phyloP scores from a whole-genome alignment of 2,329 filamentous ascomycete species.

The Neofusicoccum umdonicola region DNA sequence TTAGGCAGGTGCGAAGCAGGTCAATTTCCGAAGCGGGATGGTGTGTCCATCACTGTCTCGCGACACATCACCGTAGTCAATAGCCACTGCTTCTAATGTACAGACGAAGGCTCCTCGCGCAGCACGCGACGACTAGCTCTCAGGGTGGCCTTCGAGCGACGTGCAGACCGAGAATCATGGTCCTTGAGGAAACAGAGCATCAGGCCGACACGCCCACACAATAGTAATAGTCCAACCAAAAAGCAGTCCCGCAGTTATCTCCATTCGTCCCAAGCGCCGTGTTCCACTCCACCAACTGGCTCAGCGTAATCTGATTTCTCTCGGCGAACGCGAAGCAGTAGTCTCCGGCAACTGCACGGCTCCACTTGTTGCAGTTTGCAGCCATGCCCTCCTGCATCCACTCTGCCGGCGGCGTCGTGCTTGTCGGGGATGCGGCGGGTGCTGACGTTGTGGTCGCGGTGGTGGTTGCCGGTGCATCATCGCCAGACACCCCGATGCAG shows the following conservation, averaged over 20 bases:
- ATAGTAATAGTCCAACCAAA: constrained; percentile 20
- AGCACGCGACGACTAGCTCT: too few relatives aligned
- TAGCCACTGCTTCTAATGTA: too few relatives aligned
- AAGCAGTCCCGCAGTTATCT: constrained; percentile 18
- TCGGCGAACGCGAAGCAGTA: constrained; percentile 20
- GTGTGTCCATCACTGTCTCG: too few relatives aligned
- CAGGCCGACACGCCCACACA: constrained; percentile 5
- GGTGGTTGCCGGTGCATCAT: not conserved
- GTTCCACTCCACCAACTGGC: constrained; percentile 23
- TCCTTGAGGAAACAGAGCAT: too few relatives aligned
- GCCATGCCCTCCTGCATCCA: not conserved
- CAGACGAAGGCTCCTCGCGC: too few relatives aligned
- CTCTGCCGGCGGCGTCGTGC: not conserved
- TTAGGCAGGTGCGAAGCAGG: too few relatives aligned
- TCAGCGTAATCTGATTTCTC: constrained; percentile 21
- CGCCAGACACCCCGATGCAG: not conserved
- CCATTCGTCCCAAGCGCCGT: constrained; percentile 18
- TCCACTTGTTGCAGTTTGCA: not conserved
- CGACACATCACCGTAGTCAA: too few relatives aligned
- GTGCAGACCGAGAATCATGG: too few relatives aligned
- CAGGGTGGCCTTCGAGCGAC: too few relatives aligned
- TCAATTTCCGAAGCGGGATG: too few relatives aligned
- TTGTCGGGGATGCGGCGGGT: not conserved
- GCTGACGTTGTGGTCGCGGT: not conserved
- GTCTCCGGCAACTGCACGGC: not conserved